phyloP scores from a whole-genome alignment of 768 basidiomycete genomes.

The Lepiota venenata region DNA sequence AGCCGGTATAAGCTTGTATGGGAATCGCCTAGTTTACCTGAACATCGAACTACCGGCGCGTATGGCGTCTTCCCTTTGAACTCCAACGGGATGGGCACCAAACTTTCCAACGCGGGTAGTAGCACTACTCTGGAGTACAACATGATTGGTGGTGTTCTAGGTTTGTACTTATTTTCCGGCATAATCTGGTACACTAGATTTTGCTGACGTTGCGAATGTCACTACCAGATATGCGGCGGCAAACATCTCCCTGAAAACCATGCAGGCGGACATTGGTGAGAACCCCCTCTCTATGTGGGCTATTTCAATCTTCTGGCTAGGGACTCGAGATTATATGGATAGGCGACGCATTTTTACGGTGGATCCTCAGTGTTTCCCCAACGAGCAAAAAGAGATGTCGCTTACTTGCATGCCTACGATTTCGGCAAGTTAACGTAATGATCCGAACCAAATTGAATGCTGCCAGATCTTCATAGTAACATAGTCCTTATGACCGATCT shows the following conservation, averaged over 20 bases:
- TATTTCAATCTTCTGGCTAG: not conserved
- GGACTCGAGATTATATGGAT: constrained; percentile 60
- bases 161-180: constrained; percentile 77
- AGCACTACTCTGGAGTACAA: constrained; percentile 64
- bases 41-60: constrained; percentile 61
- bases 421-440: constrained; percentile 37
- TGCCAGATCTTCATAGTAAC: too few relatives aligned
- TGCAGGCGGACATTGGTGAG: constrained; percentile 76
- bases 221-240: constrained; percentile 62
- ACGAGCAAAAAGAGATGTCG: constrained; percentile 54
- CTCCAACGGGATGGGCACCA: constrained; percentile 78
- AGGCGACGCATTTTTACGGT: constrained; percentile 65
- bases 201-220: constrained; percentile 57
- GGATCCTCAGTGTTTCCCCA: constrained; percentile 68
- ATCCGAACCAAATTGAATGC: not conserved
- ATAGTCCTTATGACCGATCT: constrained; percentile 78
- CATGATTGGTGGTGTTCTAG: constrained; percentile 71
- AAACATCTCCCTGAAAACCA: constrained; percentile 66
- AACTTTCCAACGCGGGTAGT: constrained; percentile 41
- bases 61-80: constrained; percentile 71
- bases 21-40: constrained; percentile 71
- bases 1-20: constrained; percentile 60
- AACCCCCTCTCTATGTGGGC: not conserved
- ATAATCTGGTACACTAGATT: constrained; percentile 47
- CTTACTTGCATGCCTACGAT: constrained; percentile 53